Evolutionary conservation across 2,329 filamentous ascomycete species (phyloP).

Genomic region (Neofusicoccum cordaticola): DNA sequence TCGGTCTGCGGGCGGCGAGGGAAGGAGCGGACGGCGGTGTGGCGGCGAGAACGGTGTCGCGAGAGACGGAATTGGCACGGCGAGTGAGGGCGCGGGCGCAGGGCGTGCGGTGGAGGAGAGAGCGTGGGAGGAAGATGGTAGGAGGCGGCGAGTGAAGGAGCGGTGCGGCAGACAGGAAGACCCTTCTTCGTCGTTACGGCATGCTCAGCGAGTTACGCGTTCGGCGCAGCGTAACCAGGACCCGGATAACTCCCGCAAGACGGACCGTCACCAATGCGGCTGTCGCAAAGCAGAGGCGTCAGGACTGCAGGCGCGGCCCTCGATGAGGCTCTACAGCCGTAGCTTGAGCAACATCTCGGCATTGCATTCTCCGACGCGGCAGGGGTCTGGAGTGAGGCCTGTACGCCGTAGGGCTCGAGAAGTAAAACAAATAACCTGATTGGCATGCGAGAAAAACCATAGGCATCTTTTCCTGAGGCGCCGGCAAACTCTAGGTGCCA

Average conservation of each 20-base stretch:
- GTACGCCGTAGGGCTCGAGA: slow-evolving; percentile 5
- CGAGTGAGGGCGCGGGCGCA: background rate
- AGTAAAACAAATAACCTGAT: background rate
- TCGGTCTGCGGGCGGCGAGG: slow-evolving; percentile 4
- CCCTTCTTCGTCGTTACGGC: slow-evolving; percentile 8
- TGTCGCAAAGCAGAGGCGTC: background rate
- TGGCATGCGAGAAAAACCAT: background rate
- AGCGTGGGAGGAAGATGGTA: slow-evolving; percentile 8
- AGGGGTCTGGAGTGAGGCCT: slow-evolving; percentile 10
- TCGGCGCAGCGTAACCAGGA: slow-evolving; percentile 10
- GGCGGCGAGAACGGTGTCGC: background rate
- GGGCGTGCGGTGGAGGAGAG: background rate
- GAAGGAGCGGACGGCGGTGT: background rate
- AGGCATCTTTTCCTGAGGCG: background rate
- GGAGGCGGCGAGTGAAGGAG: slow-evolving; percentile 13
- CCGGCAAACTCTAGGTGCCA: background rate
- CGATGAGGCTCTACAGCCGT: slow-evolving; percentile 17
- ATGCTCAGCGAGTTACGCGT: slow-evolving; percentile 14
- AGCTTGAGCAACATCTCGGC: slow-evolving; percentile 17
- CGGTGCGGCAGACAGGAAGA: slow-evolving; percentile 15
- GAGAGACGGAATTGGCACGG: background rate
- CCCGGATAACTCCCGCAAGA: background rate
- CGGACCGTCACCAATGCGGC: background rate
- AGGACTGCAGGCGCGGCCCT: background rate
- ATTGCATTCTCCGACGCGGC: slow-evolving; percentile 7